Base-by-base conservation (phyloP, 176 grass and related monocot species). In the Juncus inflexus region DNA sequence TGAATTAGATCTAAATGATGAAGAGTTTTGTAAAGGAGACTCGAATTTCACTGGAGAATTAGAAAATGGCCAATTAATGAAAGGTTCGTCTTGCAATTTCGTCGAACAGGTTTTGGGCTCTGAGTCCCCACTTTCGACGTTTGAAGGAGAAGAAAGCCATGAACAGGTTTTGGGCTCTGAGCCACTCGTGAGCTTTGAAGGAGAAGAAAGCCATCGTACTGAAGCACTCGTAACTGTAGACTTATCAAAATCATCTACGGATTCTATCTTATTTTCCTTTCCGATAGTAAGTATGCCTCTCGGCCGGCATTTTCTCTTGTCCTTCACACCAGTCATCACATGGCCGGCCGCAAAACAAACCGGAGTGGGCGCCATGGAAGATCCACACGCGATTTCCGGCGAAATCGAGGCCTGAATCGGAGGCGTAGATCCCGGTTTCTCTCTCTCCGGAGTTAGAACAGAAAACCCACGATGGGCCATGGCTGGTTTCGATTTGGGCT, bases 381-480 rank as follows among this genome's bases (percentile, higher is more conserved):
- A 61, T 19, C 78, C 85, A 37, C 78, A 76, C 3, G 79, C 15
- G 60, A 99, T 81, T 65, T 99, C 89, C 2, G 95, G 89, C 6
- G 89, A 99, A 77, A 99, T 92, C 59, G 89, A 92, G 8, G 85
- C 68, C 78, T 90, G 65, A 35, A 99, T 77, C 5, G 95, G 89
- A 72, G 86, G 95, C 15, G 86, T 99, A 9, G 80, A 57, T 6
- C 67, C 75, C 0, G 83, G 86, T 28, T 79, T 73, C 60, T 81
- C 79, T 80, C 40, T 89, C 74, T 77, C 73, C 39, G 80, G 83
- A 38, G 83, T 81, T 41, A 95, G 35, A 15, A 19, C 67, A 40
- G n/a, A 8, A 60, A 80, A 64, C 10, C 61, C 40, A 19, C 50
- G 52, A 52, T 59, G 12, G 35, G 60, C 7, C 60, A 62, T 80